These are phyloP conservation scores for Piper longum DNA, from an alignment of 164 flowering plant species.

Conservation along the genomic window DNA sequence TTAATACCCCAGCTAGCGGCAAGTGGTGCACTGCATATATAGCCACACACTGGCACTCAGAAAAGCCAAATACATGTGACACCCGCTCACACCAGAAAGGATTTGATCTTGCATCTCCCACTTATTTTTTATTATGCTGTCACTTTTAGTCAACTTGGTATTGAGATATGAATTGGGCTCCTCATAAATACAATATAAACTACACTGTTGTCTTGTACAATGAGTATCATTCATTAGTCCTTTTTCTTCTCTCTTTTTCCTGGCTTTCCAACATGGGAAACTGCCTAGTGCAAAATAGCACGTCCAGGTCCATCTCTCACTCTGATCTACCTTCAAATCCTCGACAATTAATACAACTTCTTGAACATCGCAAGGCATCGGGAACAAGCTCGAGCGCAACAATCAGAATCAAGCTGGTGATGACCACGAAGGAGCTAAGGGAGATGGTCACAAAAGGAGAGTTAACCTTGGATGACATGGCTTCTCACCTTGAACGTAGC, in stretches of 20 bases:
- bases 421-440: conserved; percentile 47
- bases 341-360: background rate
- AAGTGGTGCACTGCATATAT: too few species aligned
- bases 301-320: background rate
- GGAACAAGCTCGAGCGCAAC: conserved; percentile 3
- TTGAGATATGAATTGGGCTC: background rate
- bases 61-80: too few species aligned
- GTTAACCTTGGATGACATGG: conserved; percentile 24
- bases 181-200: background rate
- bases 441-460: conserved; percentile 42
- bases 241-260: background rate
- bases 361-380: background rate
- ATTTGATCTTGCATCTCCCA: background rate
- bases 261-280: conserved; percentile 41
- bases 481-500: conserved; percentile 15
- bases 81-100: too few species aligned
- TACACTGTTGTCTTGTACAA: background rate
- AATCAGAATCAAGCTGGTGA: conserved; percentile 50
- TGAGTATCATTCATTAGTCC: background rate
- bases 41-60: too few species aligned
- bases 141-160: background rate
- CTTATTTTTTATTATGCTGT: background rate
- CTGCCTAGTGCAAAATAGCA: conserved; percentile 31
- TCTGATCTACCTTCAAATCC: background rate
- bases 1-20: too few species aligned